A percentile compares a stretch with the other conserved stretches of the same genome.
phyloP scores from a whole-genome alignment of 106 monocot genomes.

The Phalaenopsis equestris region DNA sequence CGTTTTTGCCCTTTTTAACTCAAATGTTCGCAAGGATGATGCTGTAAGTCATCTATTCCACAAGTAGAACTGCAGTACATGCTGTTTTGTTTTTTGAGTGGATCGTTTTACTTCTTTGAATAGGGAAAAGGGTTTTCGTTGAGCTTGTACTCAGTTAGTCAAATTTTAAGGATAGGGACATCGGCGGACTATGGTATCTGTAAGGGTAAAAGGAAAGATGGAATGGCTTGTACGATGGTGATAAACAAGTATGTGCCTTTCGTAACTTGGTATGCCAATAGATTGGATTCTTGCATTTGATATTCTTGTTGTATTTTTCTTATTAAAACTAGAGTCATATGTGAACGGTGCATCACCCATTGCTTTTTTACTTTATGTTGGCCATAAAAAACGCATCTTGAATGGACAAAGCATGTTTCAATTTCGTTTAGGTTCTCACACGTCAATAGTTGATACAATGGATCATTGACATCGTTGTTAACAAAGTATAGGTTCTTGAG shows the following conservation, averaged over 20 bases:
- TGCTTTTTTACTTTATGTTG: not conserved
- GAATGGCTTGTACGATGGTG: conserved; percentile 68
- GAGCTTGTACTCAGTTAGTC: conserved; percentile 57
- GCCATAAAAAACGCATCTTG: not conserved
- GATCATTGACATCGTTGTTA: not conserved
- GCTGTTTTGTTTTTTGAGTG: not conserved
- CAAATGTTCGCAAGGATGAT: conserved; percentile 47
- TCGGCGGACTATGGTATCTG: conserved; percentile 78
- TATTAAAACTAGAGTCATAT: not conserved
- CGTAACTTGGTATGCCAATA: not conserved
- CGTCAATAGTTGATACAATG: too few species aligned
- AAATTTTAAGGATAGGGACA: conserved; percentile 68
- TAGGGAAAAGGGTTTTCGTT: conserved; percentile 72
- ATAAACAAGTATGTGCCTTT: conserved; percentile 64
- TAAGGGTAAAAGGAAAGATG: conserved; percentile 91
- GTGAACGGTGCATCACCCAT: not conserved
- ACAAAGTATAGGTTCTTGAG: not conserved
- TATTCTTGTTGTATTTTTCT: not conserved
- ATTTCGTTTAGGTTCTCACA: not conserved
- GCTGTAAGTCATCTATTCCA: conserved; percentile 19
- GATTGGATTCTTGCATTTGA: not conserved
- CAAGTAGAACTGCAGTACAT: not conserved
- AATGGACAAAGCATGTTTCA: not conserved
- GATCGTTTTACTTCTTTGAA: not conserved
- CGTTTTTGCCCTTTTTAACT: conserved; percentile 75